These are phyloP conservation scores for Kodamaea hsintzibuensis DNA, from an alignment of 805 yeast species.

Conservation along the genomic window DNA sequence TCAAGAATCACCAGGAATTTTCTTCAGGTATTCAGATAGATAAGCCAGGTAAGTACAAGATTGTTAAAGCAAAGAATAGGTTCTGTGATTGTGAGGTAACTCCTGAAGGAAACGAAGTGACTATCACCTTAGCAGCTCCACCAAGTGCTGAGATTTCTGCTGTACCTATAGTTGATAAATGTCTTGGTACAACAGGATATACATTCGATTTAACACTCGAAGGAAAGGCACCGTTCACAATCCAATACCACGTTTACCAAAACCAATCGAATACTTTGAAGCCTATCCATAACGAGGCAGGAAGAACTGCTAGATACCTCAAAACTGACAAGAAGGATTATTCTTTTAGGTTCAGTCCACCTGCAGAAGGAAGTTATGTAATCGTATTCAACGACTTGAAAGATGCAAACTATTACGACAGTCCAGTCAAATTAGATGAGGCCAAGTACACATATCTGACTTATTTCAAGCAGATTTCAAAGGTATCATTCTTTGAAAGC, in stretches of 20 bases:
- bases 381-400: conserved; percentile 65
- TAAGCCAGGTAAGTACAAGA: conserved; percentile 65
- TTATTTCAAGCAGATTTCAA: conserved; percentile 69
- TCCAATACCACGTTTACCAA: conserved; percentile 62
- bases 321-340: conserved; percentile 24
- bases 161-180: conserved; percentile 71
- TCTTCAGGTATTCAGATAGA: conserved; percentile 37
- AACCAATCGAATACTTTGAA: conserved; percentile 31
- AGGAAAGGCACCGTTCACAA: conserved; percentile 82
- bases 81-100: conserved; percentile 61
- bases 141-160: conserved; percentile 45
- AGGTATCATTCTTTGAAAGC: conserved; percentile 30
- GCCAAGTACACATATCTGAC: conserved; percentile 60
- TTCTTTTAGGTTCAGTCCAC: conserved; percentile 68
- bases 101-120: conserved; percentile 26
- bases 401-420: conserved; percentile 59
- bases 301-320: conserved; percentile 27
- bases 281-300: conserved; percentile 35
- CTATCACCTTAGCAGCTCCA: conserved; percentile 46
- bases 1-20: conserved; percentile 27
- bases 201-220: conserved; percentile 61
- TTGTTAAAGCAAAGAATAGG: conserved; percentile 55
- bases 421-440: conserved; percentile 32
- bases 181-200: conserved; percentile 89
- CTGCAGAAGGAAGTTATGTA: conserved; percentile 76